phyloP scores from a whole-genome alignment of 306 rosid species.

The Glycine latifolia region DNA sequence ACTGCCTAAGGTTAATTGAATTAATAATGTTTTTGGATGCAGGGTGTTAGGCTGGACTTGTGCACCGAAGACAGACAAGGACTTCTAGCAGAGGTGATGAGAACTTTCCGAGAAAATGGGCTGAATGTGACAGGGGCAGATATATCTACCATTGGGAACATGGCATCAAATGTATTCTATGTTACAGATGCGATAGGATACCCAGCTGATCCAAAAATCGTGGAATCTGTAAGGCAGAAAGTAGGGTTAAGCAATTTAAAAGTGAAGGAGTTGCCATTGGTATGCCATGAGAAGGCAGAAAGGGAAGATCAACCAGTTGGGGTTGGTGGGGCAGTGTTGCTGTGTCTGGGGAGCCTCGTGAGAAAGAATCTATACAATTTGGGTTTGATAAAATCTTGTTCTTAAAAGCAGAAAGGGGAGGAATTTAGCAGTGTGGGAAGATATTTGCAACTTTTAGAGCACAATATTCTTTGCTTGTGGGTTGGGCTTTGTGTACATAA shows the following conservation, averaged over 20 bases:
- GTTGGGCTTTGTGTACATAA: conserved; percentile 73
- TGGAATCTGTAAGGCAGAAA: conserved; percentile 79
- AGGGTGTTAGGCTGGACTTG: conserved; percentile 90
- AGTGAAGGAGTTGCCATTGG: conserved; percentile 78
- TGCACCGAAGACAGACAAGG: conserved; percentile 63
- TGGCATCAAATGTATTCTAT: conserved; percentile 70
- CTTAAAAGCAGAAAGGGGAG: conserved; percentile 53
- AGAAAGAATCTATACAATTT: conserved; percentile 93
- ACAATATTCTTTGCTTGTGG: conserved; percentile 79
- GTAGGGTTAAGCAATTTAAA: conserved; percentile 70
- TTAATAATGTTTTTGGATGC: conserved; percentile 24
- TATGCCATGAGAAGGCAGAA: conserved; percentile 55
- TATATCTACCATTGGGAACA: conserved; percentile 66
- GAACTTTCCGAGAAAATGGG: conserved; percentile 92
- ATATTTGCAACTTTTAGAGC: conserved; percentile 52
- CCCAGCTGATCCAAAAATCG: conserved; percentile 62
- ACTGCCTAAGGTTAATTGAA: not conserved
- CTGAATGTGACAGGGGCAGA: conserved; percentile 87
- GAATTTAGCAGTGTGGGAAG: conserved; percentile 51
- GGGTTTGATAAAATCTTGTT: conserved; percentile 88
- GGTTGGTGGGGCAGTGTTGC: conserved; percentile 89
- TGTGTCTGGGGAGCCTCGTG: conserved; percentile 89
- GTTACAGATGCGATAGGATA: conserved; percentile 82
- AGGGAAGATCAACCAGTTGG: conserved; percentile 73
- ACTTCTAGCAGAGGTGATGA: conserved; percentile 83